Base-by-base conservation (phyloP, 176 grass and related monocot species). In the Carex kokanica region DNA sequence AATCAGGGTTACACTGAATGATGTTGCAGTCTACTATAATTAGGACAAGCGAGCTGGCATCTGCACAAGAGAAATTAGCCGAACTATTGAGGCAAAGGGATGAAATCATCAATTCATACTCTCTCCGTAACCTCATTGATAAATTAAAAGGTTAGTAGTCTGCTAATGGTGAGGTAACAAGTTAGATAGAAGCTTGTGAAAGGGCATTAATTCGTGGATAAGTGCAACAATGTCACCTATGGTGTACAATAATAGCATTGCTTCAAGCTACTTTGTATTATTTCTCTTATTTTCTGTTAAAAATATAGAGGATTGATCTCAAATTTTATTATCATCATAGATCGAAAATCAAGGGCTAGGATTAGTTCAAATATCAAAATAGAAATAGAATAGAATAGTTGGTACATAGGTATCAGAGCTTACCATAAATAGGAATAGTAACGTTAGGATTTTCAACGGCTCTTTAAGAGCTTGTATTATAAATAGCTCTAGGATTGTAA, bases 31-130 rank as follows among this genome's bases (percentile, higher is more conserved):
- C 93, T 80, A 91, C 86, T 25, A 86, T 98, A 82, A 98, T 98
- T 80, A 94, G 91, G 86, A 95, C 91, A 55, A 89, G 91, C 29
- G 93, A 98, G 84, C 82, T 98, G 59, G 93, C 96, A 13, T 83
- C 89, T 91, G 96, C 96, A 66, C 82, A 93, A 88, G 96, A 95
- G 78, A 95, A 86, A 60, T 63, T 98, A 43, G 38, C 84, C 40
- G 93, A 95, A 72, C 83, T 98, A 84, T 91, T 93, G 79, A 90
- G 83, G 86, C 86, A 89, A 79, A 98, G 87, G 84, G 96, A 95
- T 14, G 89, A 88, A 54, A 98, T 91, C 45, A 61, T 93, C 73
- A 93, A 45, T 77, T 85, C 81, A 3, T 90, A 91, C 83, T 95
- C 96, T 55, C 86, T 79, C 62, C 67, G 89, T 31, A 86, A 86